Evolutionary conservation across 108 stramenopile genomes (phyloP).

Genomic region (Skeletonema marinoi): DNA sequence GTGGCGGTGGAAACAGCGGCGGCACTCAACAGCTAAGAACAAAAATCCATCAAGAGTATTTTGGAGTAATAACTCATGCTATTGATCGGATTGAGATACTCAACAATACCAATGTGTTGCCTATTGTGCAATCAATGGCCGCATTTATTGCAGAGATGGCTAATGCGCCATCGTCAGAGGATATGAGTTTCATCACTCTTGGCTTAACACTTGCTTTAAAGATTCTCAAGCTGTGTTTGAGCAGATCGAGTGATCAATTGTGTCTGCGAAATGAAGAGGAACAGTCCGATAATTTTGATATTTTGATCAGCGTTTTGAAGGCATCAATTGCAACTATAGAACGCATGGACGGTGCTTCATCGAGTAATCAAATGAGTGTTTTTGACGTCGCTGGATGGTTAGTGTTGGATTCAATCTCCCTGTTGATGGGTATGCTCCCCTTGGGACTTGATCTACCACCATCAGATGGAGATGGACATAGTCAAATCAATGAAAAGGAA

Average conservation of each 20-base stretch:
- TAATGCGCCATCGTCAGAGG: background rate
- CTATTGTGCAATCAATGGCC: background rate
- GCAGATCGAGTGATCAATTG: background rate
- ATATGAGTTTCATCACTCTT: background rate
- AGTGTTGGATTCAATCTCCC: background rate
- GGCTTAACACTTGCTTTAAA: background rate
- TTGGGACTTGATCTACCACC: background rate
- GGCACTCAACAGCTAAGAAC: background rate
- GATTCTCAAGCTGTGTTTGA: background rate
- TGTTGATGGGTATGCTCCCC: background rate
- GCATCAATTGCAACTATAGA: background rate
- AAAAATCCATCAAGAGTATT: background rate
- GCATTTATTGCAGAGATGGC: background rate
- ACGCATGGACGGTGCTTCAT: background rate
- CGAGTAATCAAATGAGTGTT: background rate
- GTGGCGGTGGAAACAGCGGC: background rate
- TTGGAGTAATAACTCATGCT: background rate
- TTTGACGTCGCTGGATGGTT: background rate
- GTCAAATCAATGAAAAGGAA: background rate
- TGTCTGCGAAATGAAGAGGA: background rate
- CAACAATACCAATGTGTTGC: background rate
- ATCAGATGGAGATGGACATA: background rate
- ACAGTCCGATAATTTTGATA: background rate
- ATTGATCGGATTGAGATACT: background rate
- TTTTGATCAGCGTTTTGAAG: background rate